Evolutionary conservation across 768 basidiomycete genomes (phyloP).

Genomic region (Suillus cothurnatus): DNA sequence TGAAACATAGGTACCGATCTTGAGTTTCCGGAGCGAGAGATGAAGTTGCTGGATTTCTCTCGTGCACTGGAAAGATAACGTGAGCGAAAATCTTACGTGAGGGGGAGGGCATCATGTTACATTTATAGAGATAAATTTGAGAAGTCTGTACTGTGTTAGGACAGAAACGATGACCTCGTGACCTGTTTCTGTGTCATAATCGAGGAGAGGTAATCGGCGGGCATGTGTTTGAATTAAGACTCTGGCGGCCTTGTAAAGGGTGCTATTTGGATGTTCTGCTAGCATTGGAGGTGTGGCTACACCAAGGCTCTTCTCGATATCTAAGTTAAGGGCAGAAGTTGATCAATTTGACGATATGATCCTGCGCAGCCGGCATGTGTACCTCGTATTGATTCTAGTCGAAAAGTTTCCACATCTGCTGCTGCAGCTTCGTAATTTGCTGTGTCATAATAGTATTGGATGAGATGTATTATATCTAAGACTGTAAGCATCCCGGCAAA

Average conservation of each 20-base stretch:
- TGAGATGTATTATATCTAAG: slow-evolving; percentile 98
- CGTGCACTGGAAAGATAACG: slow-evolving; percentile 60
- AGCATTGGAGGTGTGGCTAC: slow-evolving; percentile 92
- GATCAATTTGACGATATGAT: slow-evolving; percentile 13
- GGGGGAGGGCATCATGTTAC: slow-evolving; percentile 45
- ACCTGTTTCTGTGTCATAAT: slow-evolving; percentile 89
- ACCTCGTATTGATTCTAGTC: slow-evolving; percentile 89
- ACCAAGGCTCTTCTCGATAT: slow-evolving; percentile 90
- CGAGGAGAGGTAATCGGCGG: slow-evolving; percentile 90
- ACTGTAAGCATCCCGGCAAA: slow-evolving; percentile 99
- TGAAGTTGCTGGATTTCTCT: slow-evolving; percentile 84
- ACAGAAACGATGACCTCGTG: slow-evolving; percentile 96
- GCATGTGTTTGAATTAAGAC: slow-evolving; percentile 95
- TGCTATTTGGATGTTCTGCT: slow-evolving; percentile 83
- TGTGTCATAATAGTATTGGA: slow-evolving; percentile 96
- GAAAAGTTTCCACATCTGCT: slow-evolving; percentile 90
- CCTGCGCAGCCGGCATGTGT: slow-evolving; percentile 23
- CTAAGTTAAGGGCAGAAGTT: slow-evolving; percentile 42
- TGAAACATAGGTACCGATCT: slow-evolving; percentile 91
- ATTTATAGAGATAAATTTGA: slow-evolving; percentile 98
- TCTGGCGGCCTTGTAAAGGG: slow-evolving; percentile 88
- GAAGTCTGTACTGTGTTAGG: slow-evolving; percentile 94
- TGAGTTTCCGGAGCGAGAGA: slow-evolving; percentile 78
- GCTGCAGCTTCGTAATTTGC: slow-evolving; percentile 80
- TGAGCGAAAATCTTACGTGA: slow-evolving; percentile 11